Base-by-base conservation (phyloP, 805 yeast genomes). In the Pichia rugopelliculosa region DNA sequence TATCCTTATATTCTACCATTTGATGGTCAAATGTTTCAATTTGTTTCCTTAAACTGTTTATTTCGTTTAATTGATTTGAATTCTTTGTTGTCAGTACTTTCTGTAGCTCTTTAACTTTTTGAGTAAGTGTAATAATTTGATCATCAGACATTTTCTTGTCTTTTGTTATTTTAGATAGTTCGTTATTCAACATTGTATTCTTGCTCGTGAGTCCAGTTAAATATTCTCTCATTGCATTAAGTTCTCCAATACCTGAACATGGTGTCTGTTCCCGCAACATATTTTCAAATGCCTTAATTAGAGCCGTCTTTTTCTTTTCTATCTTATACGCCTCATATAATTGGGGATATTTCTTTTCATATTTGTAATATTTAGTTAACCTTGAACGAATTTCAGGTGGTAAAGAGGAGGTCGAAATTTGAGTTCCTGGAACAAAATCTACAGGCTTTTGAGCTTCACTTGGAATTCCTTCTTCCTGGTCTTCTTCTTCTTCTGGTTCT, bases 321-420 rank as follows among this genome's bases (percentile, higher is more conserved):
- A 74, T 69, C 59, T 88, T 86, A 67, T 87, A 93, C 0, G 98
- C 96, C 39, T 84, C 84, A 44, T 89, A 73, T 15, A 91, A 69
- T 39, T 80, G 68, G 0, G 99, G 99, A 60, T 93, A 91, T 62
- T 88, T 89, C 44, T 84, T 84, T 62, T 91, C 98, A 63, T 90
- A 91, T 62, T 88, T 89, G 48, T 75, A 79, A 59, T 85, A 87
- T 67, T 87, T 90, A 47, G 75, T 74, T 63, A 89, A 65, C 57
- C 82, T 84, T 6, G 80, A 66, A 50, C 76, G 74, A 17, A 88
- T 65, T 5, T 75, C 79, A 2, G 75, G 73, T 0, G 87, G 79
- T 30, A 84, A 60, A 2, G 72, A 73, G n/a, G 68, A 36, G 9
- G 48, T 51, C 30, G 46, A 68, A 7, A 74, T 45, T 37, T 67